These are phyloP conservation scores for Delitschia confertaspora DNA, from an alignment of 495 filamentous ascomycete genomes.

Conservation along the genomic window DNA sequence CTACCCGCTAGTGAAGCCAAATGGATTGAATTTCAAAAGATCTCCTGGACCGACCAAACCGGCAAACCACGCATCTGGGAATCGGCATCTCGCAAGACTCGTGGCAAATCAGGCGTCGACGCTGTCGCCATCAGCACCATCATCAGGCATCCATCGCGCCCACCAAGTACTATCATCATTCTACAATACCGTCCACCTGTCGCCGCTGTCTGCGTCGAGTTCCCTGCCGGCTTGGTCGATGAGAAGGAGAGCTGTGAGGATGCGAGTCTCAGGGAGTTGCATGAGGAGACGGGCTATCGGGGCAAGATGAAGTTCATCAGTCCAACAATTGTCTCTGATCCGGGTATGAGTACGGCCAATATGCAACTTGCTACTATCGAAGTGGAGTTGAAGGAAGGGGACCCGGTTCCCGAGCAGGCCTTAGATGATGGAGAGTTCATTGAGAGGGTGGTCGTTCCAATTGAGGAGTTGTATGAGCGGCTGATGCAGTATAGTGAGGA, in stretches of 20 bases:
- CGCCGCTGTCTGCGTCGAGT: conserved; percentile 66
- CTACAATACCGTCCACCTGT: conserved; percentile 83
- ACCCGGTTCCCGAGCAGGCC: conserved; percentile 35
- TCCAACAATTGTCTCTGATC: conserved; percentile 38
- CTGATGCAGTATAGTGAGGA: conserved; percentile 39
- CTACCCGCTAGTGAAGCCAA: conserved; percentile 41
- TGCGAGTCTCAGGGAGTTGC: conserved; percentile 75
- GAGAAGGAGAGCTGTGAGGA: conserved; percentile 65
- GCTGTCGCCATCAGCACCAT: conserved; percentile 88
- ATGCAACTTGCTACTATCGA: conserved; percentile 36
- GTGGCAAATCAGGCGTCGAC: conserved; percentile 57
- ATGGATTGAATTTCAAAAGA: conserved; percentile 45
- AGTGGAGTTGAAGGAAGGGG: conserved; percentile 33
- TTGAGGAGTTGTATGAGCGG: conserved; percentile 42
- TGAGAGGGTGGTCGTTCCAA: conserved; percentile 33
- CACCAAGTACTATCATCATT: conserved; percentile 56
- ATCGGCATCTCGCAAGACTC: conserved; percentile 45
- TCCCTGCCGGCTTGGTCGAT: conserved; percentile 81
- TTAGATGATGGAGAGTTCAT: conserved; percentile 37
- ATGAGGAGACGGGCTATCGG: conserved; percentile 89
- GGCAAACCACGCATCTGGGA: conserved; percentile 47
- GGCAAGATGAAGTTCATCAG: conserved; percentile 53
- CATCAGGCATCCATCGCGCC: conserved; percentile 60
- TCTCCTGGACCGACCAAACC: conserved; percentile 44
- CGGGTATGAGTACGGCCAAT: conserved; percentile 36